Conservation (phyloP, 2,329 filamentous ascomycete genomes). For the Cordyceps fumosorosea region DNA sequence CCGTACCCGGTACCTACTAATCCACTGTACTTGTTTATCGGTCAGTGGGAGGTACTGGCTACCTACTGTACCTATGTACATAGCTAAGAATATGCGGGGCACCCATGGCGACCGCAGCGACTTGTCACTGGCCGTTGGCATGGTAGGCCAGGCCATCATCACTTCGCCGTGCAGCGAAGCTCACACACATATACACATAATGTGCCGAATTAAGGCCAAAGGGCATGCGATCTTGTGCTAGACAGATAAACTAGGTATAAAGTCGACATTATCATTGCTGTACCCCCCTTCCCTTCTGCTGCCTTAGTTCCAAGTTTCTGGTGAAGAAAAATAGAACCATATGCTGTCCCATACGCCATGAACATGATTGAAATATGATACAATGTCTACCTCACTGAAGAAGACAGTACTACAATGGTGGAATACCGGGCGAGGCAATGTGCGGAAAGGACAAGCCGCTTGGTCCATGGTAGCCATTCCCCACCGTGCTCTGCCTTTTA, state of each 20-base stretch:
- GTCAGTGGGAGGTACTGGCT: too few relatives aligned
- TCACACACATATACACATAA: not conserved
- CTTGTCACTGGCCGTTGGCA: too few relatives aligned
- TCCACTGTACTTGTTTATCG: too few relatives aligned
- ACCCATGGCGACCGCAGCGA: too few relatives aligned
- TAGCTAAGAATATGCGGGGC: too few relatives aligned
- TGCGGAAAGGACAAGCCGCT: not conserved
- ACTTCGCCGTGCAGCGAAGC: too few relatives aligned
- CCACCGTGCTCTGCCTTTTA: constrained; percentile 37
- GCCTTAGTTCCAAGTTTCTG: not conserved
- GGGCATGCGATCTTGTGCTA: not conserved
- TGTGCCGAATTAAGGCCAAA: not conserved
- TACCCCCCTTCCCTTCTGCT: not conserved
- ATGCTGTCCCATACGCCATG: not conserved
- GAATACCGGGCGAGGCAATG: not conserved
- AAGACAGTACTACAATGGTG: not conserved
- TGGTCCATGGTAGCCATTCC: constrained; percentile 4
- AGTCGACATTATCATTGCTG: not conserved
- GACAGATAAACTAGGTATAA: not conserved
- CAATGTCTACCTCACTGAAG: not conserved
- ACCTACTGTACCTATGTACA: too few relatives aligned
- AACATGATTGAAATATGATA: constrained; percentile 11
- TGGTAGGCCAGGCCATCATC: too few relatives aligned
- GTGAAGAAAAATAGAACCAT: not conserved
- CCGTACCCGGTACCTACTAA: too few relatives aligned